A percentile compares a stretch with the other conserved stretches of the same genome.
Evolutionary conservation across 148 eudicot genomes (phyloP).

Genomic region (Cornus florida): DNA sequence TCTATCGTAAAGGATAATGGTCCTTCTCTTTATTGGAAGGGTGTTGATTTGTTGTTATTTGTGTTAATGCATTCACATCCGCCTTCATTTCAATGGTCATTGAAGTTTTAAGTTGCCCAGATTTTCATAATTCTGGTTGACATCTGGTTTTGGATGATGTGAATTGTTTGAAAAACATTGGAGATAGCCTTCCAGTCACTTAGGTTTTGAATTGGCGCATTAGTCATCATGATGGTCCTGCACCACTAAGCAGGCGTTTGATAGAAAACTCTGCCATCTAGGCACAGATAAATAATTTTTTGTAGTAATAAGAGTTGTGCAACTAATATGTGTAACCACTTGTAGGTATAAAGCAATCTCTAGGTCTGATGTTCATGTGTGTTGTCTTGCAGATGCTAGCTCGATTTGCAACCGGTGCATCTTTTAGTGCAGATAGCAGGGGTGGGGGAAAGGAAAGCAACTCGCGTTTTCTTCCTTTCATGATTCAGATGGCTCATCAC

Average conservation of each 20-base stretch:
- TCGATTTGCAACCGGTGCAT: conserved; percentile 95
- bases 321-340: background rate
- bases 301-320: background rate
- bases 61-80: background rate
- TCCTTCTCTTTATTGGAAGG: too few relatives aligned
- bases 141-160: background rate
- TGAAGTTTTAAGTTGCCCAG: background rate
- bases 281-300: background rate
- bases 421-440: conserved; percentile 76
- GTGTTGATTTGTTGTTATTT: background rate
- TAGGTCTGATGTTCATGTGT: background rate
- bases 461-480: conserved; percentile 82
- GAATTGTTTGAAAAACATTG: background rate
- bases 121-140: background rate
- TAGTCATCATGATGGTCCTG: background rate
- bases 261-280: background rate
- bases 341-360: background rate
- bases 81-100: background rate
- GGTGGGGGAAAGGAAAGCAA: conserved; percentile 99
- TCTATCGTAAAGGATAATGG: background rate
- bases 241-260: background rate
- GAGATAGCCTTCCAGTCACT: background rate
- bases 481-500: conserved; percentile 96
- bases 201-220: background rate
- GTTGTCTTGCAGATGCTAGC: conserved; percentile 80